Evolutionary conservation across 768 basidiomycete genomes (phyloP).

Genomic region (Clitopilus hobsonii): DNA sequence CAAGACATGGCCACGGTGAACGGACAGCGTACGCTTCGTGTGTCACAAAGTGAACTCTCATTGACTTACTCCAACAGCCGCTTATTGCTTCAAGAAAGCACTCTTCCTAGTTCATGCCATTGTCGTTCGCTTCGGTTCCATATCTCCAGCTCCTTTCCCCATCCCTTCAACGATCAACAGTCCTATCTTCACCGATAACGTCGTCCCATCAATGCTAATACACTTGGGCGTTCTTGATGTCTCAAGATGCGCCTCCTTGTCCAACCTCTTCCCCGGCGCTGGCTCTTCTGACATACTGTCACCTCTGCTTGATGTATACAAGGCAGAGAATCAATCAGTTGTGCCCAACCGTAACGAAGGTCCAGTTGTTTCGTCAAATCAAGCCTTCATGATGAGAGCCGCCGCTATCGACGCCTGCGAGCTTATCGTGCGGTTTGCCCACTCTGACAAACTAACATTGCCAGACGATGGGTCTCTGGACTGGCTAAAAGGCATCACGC

Average conservation of each 20-base stretch:
- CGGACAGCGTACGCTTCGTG: slow-evolving; percentile 58
- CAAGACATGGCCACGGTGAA: slow-evolving; percentile 70
- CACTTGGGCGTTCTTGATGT: slow-evolving; percentile 74
- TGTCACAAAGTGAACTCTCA: no score
- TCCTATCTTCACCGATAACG: slow-evolving; percentile 78
- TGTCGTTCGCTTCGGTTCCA: slow-evolving; percentile 57
- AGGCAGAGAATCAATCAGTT: slow-evolving; percentile 7
- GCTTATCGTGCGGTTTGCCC: slow-evolving; percentile 54
- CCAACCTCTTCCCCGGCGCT: slow-evolving; percentile 44
- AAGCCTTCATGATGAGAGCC: slow-evolving; percentile 72
- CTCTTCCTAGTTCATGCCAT: slow-evolving; percentile 76
- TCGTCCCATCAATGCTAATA: slow-evolving; percentile 76
- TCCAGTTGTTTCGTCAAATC: slow-evolving; percentile 50
- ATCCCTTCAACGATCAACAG: slow-evolving; percentile 53
- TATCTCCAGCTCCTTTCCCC: slow-evolving; percentile 50
- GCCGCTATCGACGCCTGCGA: slow-evolving; percentile 80
- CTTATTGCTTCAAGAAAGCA: slow-evolving; percentile 90
- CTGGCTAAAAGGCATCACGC: slow-evolving; percentile 54
- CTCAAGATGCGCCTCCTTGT: slow-evolving; percentile 40
- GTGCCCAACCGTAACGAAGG: slow-evolving; percentile 29
- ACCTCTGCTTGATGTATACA: slow-evolving; percentile 28
- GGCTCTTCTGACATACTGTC: slow-evolving; percentile 31
- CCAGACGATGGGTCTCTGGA: slow-evolving; percentile 19
- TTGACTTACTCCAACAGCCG: slow-evolving; percentile 35
- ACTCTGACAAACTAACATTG: slow-evolving; percentile 17